phyloP scores from a whole-genome alignment of 306 rosid genomes.

The Medicago lupulina region DNA sequence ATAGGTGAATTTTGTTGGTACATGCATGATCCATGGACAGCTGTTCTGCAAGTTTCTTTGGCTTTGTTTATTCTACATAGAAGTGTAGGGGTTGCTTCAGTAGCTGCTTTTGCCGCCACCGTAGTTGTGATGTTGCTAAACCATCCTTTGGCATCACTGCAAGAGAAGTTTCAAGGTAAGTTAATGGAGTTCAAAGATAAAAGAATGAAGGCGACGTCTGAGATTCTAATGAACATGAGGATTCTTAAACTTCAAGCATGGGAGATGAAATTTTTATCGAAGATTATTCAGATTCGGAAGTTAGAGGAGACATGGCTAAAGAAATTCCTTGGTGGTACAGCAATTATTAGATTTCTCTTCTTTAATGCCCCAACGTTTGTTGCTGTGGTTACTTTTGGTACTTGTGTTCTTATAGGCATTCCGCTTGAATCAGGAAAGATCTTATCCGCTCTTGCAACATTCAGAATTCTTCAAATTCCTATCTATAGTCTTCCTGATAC shows the following conservation, averaged over 20 bases:
- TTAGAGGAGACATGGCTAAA: constrained; percentile 73
- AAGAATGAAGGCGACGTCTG: constrained; percentile 84
- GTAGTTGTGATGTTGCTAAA: constrained; percentile 69
- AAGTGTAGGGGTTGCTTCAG: constrained; percentile 76
- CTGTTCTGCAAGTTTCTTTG: constrained; percentile 65
- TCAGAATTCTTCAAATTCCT: constrained; percentile 83
- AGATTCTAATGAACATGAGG: constrained; percentile 81
- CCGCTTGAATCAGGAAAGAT: constrained; percentile 92
- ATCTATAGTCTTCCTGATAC: constrained; percentile 72
- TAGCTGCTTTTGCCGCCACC: constrained; percentile 74
- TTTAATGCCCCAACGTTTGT: constrained; percentile 78
- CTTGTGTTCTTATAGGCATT: constrained; percentile 73
- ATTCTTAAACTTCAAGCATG: constrained; percentile 89
- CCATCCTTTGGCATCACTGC: constrained; percentile 67
- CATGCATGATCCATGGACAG: constrained; percentile 77
- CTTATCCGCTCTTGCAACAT: constrained; percentile 85
- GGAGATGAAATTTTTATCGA: constrained; percentile 90
- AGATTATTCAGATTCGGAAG: constrained; percentile 60
- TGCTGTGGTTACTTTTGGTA: constrained; percentile 76
- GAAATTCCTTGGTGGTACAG: constrained; percentile 54
- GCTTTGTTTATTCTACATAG: constrained; percentile 73
- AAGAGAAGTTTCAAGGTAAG: constrained; percentile 74
- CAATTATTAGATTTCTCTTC: constrained; percentile 61
- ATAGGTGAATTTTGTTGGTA: constrained; percentile 73
- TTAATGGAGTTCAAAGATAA: constrained; percentile 81